A percentile compares a stretch with the other conserved stretches of the same genome.
Evolutionary conservation across 495 filamentous ascomycete species (phyloP).

Genomic region (Chaetomium fimeti): DNA sequence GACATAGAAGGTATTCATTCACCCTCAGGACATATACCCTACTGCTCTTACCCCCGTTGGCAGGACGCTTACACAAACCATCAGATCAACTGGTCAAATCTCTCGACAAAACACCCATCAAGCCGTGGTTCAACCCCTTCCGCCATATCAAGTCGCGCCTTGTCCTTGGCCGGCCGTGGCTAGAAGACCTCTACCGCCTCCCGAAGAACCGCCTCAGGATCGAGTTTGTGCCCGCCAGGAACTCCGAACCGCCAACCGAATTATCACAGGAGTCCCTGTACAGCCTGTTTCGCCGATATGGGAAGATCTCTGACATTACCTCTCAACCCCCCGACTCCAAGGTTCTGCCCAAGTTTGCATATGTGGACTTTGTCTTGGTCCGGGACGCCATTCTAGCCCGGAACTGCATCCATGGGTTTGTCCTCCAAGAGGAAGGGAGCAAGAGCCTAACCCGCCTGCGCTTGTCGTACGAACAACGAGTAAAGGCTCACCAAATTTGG

Average conservation of each 20-base stretch:
- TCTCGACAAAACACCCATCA: constrained; percentile 67
- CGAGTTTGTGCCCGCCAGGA: constrained; percentile 74
- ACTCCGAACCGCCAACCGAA: constrained; percentile 55
- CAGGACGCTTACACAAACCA: constrained; percentile 7
- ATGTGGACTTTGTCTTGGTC: constrained; percentile 67
- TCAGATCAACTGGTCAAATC: constrained; percentile 38
- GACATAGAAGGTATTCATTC: constrained; percentile 54
- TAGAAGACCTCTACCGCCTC: constrained; percentile 85
- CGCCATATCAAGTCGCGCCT: constrained; percentile 63
- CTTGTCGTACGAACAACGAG: constrained; percentile 75
- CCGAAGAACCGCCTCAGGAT: constrained; percentile 73
- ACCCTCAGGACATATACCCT: background rate
- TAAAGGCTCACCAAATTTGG: constrained; percentile 72
- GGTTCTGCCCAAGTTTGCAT: constrained; percentile 72
- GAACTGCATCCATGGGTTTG: constrained; percentile 89
- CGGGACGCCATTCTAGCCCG: constrained; percentile 79
- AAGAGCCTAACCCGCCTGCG: constrained; percentile 70
- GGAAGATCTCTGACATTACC: constrained; percentile 79
- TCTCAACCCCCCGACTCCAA: constrained; percentile 81
- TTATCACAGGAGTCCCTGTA: constrained; percentile 87
- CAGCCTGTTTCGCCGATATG: constrained; percentile 83
- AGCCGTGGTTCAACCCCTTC: constrained; percentile 87
- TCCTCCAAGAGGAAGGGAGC: constrained; percentile 67
- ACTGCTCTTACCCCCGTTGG: background rate
- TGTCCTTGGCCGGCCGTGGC: constrained; percentile 85